Evolutionary conservation across 148 eudicot genomes (phyloP), one percentile per base, ranked within the genome.

Genomic region (Polygonum maritimum): DNA sequence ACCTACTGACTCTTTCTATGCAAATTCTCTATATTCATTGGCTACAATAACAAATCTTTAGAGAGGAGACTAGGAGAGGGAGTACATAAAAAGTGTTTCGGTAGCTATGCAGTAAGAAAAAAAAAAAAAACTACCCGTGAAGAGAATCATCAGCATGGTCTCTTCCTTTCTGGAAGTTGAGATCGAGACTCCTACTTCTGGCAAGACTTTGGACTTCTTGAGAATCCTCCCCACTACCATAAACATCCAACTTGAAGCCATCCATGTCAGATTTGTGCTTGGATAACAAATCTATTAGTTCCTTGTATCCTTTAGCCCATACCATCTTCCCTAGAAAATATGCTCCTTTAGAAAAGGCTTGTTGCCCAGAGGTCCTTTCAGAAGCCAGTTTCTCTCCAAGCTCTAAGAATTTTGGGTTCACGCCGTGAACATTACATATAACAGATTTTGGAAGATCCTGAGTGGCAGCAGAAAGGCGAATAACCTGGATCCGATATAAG

Each of bases 271-370:
- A 82, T 79, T 89, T 88, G 77, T 90, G 96, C 87, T 89, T 92
- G 16, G 96, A 88, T 67, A 95, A 81, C 82, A 95, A 81, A 83
- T 92, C 98, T 79, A 95, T 86, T 57, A 95, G 76, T 80, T 95
- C 98, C 79, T 78, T 81, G 73, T 95, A 95, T 76, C 98, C 98
- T 83, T 95, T 95, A 41, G 98, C 98, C 98, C 98, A 95, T 16
- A 95, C 98, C 98, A 95, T 89, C 87, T 95, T 95, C 19, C 98
- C 98, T 76, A 95, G 81, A 79, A 95, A 95, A 86, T 95, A 95
- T 65, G 98, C 98, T 81, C 98, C 98, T 80, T 95, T 89, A n/a
- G 97, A 89, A 76, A 92, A 95, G 76, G 88, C 80, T 82, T 83
- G 86, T 78, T 92, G 84, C 60, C 98, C 98, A 79, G 76, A 76